Base-by-base conservation (phyloP, 805 yeast genomes). In the Metschnikowia anglica region DNA sequence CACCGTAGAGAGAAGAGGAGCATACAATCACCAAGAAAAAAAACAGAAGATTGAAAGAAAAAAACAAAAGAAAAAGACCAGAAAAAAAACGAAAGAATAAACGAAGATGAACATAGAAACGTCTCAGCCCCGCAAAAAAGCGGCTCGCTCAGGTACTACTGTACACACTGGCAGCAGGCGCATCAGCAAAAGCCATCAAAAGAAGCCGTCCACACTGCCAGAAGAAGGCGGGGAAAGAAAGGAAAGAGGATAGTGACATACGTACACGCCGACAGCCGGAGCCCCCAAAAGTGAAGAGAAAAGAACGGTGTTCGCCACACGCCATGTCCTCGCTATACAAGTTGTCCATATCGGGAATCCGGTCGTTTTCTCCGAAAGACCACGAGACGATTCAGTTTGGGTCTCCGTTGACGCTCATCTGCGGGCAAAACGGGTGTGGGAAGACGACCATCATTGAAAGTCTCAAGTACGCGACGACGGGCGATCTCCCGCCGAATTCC, bases 361-460 rank as follows among this genome's bases (percentile, higher is more conserved):
- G 99, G 30, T 89, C 98, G 0, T 93, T 93, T 58, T 91, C 87
- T 50, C 83, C 89, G n/a, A 81, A 82, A 51, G 80, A 80, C 34
- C 73, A 87, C 23, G 97, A 93, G 59, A 83, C 90, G 0, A 88
- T 93, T 46, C 87, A 86, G 57, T 93, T 93, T 65, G 89, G 90
- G 12, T 77, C 79, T 36, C 99, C 99, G 0, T 67, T 93, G 58
- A 93, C 99, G 0, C 72, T 93, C 36, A 91, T 93, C 41, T 96
- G 95, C 21, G 99, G 99, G 0, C 85, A 85, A 39, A 93, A 93
- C 64, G 98, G 99, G 24, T 85, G 96, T 21, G 99, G 99, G 9
- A 91, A 93, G 61, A 93, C 98, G 0, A 90, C 98, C 0, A 83
- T 93, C 44, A 95, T 93, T 48, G 99, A 93, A 63, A 89, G 97